Percentiles rank a stretch among this genome's conserved stretches.
phyloP scores from a whole-genome alignment of 177 flowering plant species.

The Telopea speciosissima region DNA sequence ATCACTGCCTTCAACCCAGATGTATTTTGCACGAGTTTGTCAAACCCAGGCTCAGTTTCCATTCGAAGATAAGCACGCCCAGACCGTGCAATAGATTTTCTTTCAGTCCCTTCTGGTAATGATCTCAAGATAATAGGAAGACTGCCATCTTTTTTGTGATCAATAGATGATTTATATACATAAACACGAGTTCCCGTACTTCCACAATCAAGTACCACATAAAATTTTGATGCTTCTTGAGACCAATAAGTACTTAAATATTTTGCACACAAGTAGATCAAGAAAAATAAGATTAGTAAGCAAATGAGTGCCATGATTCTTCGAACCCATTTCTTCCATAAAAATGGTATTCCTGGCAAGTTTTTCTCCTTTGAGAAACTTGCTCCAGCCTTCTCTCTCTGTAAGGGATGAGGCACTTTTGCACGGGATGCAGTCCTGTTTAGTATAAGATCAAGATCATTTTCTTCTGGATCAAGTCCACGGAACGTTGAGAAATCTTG shows the following conservation, averaged over 20 bases:
- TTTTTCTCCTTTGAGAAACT: conserved; percentile 73
- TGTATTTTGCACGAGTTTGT: conserved; percentile 70
- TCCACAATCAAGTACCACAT: conserved; percentile 91
- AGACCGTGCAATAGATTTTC: conserved; percentile 37
- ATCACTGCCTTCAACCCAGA: conserved; percentile 71
- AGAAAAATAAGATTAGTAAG: conserved; percentile 37
- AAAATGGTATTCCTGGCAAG: conserved; percentile 31
- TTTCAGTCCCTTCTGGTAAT: conserved; percentile 42
- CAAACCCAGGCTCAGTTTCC: conserved; percentile 98
- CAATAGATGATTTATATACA: conserved; percentile 59
- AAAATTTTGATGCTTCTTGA: conserved; percentile 45
- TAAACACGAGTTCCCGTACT: conserved; percentile 93
- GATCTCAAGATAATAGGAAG: conserved; percentile 61
- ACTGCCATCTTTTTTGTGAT: conserved; percentile 31
- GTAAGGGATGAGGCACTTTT: conserved; percentile 27
- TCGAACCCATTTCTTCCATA: conserved; percentile 51
- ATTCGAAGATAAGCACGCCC: conserved; percentile 91
- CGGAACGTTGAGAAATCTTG: conserved; percentile 73
- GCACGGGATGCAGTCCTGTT: conserved; percentile 18
- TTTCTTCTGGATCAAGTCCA: conserved; percentile 48
- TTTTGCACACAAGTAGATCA: conserved; percentile 30
- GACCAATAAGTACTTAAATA: conserved; percentile 44
- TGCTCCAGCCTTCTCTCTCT: conserved; percentile 38
- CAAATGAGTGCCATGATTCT: conserved; percentile 33
- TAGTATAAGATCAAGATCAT: conserved; percentile 20